Evolutionary conservation across 208 protist genomes (phyloP), one percentile per base, ranked within the genome.

Genomic region (Leishmania gerbilli): DNA sequence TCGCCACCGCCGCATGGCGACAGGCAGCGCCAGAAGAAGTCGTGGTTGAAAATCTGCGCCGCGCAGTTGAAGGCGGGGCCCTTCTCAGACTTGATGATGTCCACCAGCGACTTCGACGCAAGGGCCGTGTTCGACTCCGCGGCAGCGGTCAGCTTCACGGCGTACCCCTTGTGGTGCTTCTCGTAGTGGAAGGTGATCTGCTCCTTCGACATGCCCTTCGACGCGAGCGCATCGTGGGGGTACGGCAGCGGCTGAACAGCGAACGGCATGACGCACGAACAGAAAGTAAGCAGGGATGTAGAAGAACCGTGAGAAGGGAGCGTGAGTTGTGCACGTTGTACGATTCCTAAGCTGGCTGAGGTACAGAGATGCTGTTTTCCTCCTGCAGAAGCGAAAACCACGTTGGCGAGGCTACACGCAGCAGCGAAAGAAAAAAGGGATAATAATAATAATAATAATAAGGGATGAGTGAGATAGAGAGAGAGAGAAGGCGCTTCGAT

Each of bases 31-130:
- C 98, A 99, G 92, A 96, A 99, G 88, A 99, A 99, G 87, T 95
- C 93, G 89, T 99, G 98, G 87, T 99, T 99, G 84, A 90, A 99
- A 80, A 97, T 88, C 91, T 99, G 97, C 45, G 95, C 96, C 24
- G 97, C 95, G 34, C 89, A 88, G 89, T 99, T 99, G 92, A 98
- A 99, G 45, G 92, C 83, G 65, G 89, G 88, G 71, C 94, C 96
- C 83, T 95, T 96, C 72, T 81, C 77, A 17, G 90, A 92, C 82
- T 88, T 90, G 82, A 98, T 95, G 45, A 98, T 85, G 84, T 98
- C 91, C 80, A 95, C 86, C 60, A 99, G 53, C 40, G 82, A 88
- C 88, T 97, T 98, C 56, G 58, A 69, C 42, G 82, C 88, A 24
- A 97, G 83, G 42, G 78, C 85, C 7, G 94, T 79, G 80, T 96